A percentile compares a stretch with the other conserved stretches of the same genome.
These are phyloP conservation scores for Botrytis sinoallii DNA, from an alignment of 2,329 filamentous ascomycete species.

Conservation along the genomic window DNA sequence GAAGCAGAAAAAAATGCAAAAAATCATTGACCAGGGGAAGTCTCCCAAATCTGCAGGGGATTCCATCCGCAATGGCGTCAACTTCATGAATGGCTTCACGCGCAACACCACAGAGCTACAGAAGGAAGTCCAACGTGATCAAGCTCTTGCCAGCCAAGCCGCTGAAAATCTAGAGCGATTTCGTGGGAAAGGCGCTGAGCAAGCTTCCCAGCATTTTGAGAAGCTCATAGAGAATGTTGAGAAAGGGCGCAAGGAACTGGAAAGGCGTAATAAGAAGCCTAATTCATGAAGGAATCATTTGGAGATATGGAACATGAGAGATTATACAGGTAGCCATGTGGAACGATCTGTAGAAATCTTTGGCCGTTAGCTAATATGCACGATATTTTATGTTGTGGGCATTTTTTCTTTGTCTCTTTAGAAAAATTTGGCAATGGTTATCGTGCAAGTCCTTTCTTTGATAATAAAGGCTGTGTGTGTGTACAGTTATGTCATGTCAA, in stretches of 20 bases:
- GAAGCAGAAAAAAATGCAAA: neutral
- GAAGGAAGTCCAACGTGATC: neutral
- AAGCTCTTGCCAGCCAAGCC: neutral
- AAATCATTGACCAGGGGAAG: neutral
- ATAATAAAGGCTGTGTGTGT: neutral
- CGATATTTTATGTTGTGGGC: neutral
- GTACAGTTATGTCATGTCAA: neutral
- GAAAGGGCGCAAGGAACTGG: neutral
- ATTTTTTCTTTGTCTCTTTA: neutral
- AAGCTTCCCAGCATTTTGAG: neutral
- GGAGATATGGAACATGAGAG: neutral
- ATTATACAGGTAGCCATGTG: neutral
- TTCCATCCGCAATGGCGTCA: neutral
- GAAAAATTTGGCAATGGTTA: neutral
- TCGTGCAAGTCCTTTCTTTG: neutral
- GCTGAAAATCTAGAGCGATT: neutral
- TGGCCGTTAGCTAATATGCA: neutral
- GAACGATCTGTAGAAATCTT: neutral
- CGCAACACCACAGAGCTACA: neutral
- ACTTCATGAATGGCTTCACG: neutral
- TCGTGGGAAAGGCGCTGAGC: neutral
- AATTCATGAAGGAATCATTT: neutral
- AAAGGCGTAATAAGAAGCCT: neutral
- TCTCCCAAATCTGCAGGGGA: too few species aligned
- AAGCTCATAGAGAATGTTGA: constrained; percentile 2